Base-by-base conservation (phyloP, 164 flowering plant genomes). In the Stephania japonica region DNA sequence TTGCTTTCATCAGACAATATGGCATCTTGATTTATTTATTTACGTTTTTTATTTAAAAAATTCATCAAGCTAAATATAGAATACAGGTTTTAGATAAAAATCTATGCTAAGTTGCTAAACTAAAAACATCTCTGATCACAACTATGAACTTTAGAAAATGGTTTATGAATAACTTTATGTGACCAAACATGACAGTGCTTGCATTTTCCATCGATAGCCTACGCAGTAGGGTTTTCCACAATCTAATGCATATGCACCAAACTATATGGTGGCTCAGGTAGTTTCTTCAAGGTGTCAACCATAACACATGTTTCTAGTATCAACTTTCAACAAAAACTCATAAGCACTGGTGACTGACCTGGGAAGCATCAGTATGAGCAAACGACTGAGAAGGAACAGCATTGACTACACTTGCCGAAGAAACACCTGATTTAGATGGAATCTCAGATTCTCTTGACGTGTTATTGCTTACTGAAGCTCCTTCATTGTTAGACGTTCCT, bases 401-500 rank as follows among this genome's bases (percentile, higher is more conserved):
- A 67, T 78, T 66, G 41, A 49, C 19, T n/a, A 80, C 71, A 62
- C 86, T 42, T 13, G 72, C 64, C 21, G 79, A 77, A 81, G 84
- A 80, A 74, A 80, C 77, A 80, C 79, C 79, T 65, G 78, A 70
- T 80, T 86, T 87, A 68, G 85, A 80, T 67, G 78, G 71, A 47
- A 74, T 81, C 68, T 93, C 93, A 59, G 82, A 70, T 67, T 91
- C 97, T 80, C 79, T 92, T 62, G 81, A 66, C 61, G 80, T 50
- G 59, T 81, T 84, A 75, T 81, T 82, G 76, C 78, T 70, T 69
- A 92, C 82, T 64, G 81, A 61, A 80, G 88, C 81, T 80, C 85
- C 83, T 75, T 96, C 99, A 66, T 83, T 84, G 9, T 59, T 41
- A 68, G 87, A 70, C 25, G 83, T 73, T 67, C 90, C 90, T 83